A percentile compares a stretch with the other conserved stretches of the same genome.
Conservation (phyloP, 106 monocot genomes). For the Platanthera guangdongensis region DNA sequence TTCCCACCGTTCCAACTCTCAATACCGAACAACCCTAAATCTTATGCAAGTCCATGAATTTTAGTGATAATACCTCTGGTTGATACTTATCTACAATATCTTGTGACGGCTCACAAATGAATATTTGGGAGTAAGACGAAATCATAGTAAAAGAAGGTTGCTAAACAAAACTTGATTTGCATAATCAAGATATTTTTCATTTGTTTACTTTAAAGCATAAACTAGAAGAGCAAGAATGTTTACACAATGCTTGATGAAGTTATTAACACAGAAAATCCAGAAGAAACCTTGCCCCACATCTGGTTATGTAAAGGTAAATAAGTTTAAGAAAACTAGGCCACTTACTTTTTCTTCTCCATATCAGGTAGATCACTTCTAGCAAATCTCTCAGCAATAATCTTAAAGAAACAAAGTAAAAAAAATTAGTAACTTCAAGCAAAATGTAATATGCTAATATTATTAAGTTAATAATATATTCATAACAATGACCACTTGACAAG, state of each 20-base stretch:
- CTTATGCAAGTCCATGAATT: too few species aligned
- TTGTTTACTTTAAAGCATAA: not conserved
- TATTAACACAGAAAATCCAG: not conserved
- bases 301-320: not conserved
- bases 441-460: not conserved
- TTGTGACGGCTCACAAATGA: not conserved
- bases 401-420: conserved; percentile 8
- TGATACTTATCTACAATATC: not conserved
- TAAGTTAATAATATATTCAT: not conserved
- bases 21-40: too few species aligned
- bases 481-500: not conserved
- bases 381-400: conserved; percentile 80
- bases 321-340: not conserved
- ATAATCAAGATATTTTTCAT: not conserved
- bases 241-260: not conserved
- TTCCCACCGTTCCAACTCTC: too few species aligned
- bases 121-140: not conserved
- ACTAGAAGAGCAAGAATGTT: not conserved
- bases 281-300: not conserved
- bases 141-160: not conserved
- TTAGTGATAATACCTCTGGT: not conserved
- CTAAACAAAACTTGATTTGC: not conserved
- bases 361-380: conserved; percentile 49
- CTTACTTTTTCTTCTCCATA: conserved; percentile 87
- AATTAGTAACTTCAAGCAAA: not conserved